These are phyloP conservation scores for Scleroderma citrinum DNA, from an alignment of 768 basidiomycete species.

Conservation along the genomic window DNA sequence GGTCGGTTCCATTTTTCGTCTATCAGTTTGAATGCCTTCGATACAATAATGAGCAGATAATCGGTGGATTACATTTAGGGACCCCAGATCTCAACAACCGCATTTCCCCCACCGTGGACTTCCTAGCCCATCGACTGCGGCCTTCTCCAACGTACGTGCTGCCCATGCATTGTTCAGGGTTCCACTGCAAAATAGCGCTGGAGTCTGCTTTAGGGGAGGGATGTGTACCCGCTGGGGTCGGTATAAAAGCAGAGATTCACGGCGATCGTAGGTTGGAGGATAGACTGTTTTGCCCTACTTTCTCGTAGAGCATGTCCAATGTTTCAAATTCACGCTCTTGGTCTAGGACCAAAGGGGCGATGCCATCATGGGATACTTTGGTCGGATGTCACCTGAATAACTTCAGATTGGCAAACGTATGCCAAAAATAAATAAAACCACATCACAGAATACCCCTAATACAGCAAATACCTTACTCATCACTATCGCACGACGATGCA, in stretches of 20 bases:
- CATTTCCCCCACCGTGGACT: constrained; percentile 64
- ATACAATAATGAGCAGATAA: constrained; percentile 39
- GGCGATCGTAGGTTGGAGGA: constrained; percentile 42
- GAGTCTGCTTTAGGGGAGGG: constrained; percentile 65
- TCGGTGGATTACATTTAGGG: constrained; percentile 83
- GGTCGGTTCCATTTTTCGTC: constrained; percentile 32
- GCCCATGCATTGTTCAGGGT: constrained; percentile 84
- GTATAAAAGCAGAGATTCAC: constrained; percentile 53
- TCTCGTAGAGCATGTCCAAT: constrained; percentile 1
- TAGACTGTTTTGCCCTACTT: constrained; percentile 16
- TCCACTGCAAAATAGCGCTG: constrained; percentile 67
- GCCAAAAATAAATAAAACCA: not conserved
- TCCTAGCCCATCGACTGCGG: constrained; percentile 51
- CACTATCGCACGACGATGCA: not conserved
- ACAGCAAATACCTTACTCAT: not conserved
- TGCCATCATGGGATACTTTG: too few species aligned
- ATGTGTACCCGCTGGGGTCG: constrained; percentile 74
- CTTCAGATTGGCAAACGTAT: too few species aligned
- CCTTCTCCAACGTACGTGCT: constrained; percentile 67
- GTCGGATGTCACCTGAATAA: too few species aligned
- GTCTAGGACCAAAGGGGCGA: not conserved
- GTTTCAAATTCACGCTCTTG: not conserved
- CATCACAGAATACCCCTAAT: not conserved
- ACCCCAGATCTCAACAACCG: constrained; percentile 58
- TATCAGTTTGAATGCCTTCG: not conserved